Base-by-base conservation (phyloP, 106 monocot genomes). In the Xerophyta viscosa region DNA sequence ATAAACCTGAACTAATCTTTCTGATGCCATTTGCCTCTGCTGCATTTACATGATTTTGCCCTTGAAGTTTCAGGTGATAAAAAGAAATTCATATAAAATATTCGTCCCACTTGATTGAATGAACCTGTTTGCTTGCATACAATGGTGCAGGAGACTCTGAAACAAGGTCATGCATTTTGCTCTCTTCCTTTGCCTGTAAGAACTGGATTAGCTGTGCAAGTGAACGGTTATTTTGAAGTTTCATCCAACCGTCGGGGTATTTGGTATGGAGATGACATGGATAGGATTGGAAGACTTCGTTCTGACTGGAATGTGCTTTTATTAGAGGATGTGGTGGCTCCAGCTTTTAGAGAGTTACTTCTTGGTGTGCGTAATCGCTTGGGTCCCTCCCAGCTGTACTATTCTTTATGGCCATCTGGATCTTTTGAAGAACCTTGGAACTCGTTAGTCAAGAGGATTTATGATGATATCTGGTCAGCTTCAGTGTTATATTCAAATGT, bases 261-360 rank as follows among this genome's bases (percentile, higher is more conserved):
- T 63, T 98, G 98, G 98, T 88, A 79, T 86, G 98, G 98, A 17
- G 73, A 67, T 53, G 88, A 98, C 61, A 86, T 98, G 98, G 90
- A 98, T 46, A 71, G 86, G 50, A 85, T 76, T 64, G 98, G 90
- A 31, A 98, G 89, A 66, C 75, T 86, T 66, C 85, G 90, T 37
- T 98, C 98, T 64, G 89, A 98, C 31, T 98, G 98, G 98, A 98
- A 98, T 61, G 78, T 48, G 66, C 75, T 90, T 68, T 63, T 98
- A 47, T 65, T 98, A 46, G 82, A 82, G 71, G 78, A 86, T 79
- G 74, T 82, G 44, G 65, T 82, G 25, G 86, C 98, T 67, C 89
- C 89, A 48, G 48, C 67, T 24, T 89, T 82, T 51, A 54, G 33
- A 54, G 74, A 89, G 46, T 71, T 98, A 28, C 68, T 98, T 19